Base-by-base conservation (phyloP, 2,329 filamentous ascomycete species). In the Pestalotiopsis sp. region DNA sequence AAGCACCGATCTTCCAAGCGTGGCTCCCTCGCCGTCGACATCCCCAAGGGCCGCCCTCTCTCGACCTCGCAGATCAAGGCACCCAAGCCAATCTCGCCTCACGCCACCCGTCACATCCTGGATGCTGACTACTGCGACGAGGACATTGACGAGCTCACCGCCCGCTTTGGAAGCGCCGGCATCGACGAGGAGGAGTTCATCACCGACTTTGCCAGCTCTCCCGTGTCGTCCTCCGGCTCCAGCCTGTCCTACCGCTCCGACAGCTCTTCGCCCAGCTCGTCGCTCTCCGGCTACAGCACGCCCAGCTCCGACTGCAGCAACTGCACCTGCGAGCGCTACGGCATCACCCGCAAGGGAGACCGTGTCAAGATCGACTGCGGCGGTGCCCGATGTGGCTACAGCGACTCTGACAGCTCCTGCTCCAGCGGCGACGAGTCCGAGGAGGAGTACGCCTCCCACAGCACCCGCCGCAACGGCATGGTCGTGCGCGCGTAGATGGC, bases 301-400 rank as follows among this genome's bases (percentile, higher is more conserved):
- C 92, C 92, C 71, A 87, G 87, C 82, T 94, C 92, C 66, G 92
- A 92, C 77, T 90, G 90, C 83, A 91, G 88, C 77, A 88, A 87
- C 80, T 98, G 96, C 90, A 94, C 92, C 73, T 98, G 95, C 84
- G 94, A 98, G 82, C 93, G 95, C 84, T 98, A 96, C 85, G 95
- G 95, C 76, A 97, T 98, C 86, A 98, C 95, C 73, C 93, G 94
- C 84, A 91, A 92, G 81, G 94, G 95, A 78, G 92, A 97, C 82
- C 91, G 95, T 77, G 92, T 98, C 88, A 96, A 95, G 89, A 90
- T 98, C 81, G 95, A 98, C 89, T 98, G 95, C 79, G 94, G 94
- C 75, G 95, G 95, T 75, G 86, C 90, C 71, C 91, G 94, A 80
- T 98, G 95, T 83, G 93, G 94, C 77, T 96, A 93, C 84, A 89